Percentiles rank a stretch among this genome's conserved stretches.
These are phyloP conservation scores for Monosporascus sp. DNA, from an alignment of 2,329 filamentous ascomycete genomes.

Conservation along the genomic window DNA sequence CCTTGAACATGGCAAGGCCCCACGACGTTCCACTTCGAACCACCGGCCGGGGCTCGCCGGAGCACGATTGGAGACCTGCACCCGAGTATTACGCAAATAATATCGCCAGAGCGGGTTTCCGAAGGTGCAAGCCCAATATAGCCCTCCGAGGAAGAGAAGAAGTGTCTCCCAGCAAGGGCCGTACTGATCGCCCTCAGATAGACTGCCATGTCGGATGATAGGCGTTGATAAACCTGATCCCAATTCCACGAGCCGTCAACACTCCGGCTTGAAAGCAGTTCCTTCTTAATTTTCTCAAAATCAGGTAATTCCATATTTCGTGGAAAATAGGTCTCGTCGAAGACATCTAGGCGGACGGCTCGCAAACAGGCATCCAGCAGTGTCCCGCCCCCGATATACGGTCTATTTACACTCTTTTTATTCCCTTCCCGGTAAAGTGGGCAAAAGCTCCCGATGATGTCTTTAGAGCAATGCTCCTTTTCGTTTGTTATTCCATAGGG, in stretches of 20 bases:
- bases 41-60: background rate
- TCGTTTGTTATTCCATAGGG: no score
- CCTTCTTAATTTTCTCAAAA: background rate
- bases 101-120: background rate
- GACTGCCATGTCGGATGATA: background rate
- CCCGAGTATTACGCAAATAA: background rate
- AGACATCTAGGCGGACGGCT: background rate
- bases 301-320: rapidly evolving
- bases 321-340: background rate
- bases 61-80: background rate
- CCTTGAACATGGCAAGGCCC: background rate
- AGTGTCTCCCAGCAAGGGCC: background rate
- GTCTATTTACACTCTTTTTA: background rate
- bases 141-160: background rate
- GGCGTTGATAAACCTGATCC: background rate
- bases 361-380: background rate
- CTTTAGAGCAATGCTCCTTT: no score
- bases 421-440: background rate
- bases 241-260: background rate
- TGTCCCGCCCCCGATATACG: background rate
- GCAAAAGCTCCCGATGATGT: background rate
- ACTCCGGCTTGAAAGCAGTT: background rate
- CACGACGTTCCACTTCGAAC: background rate
- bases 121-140: background rate
- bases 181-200: rapidly evolving